Evolutionary conservation across 2,329 filamentous ascomycete genomes (phyloP).

Genomic region (Amylocarpus encephaloides): DNA sequence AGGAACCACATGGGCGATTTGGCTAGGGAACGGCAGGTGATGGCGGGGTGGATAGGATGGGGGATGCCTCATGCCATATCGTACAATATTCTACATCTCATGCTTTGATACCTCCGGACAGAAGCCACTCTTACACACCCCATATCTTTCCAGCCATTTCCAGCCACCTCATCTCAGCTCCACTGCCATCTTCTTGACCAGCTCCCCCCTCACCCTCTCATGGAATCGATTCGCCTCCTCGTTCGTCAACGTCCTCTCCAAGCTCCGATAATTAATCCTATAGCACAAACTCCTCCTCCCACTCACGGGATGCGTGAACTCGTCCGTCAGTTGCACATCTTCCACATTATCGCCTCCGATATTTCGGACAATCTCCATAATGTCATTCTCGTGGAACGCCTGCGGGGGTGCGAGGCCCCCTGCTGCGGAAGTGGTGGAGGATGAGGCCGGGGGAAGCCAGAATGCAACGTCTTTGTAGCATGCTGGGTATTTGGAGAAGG

Average conservation of each 20-base stretch:
- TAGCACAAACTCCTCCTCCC: conserved; percentile 82
- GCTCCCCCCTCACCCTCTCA: conserved; percentile 52
- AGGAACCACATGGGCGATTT: no score
- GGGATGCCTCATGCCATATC: no score
- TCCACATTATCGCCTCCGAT: conserved; percentile 80
- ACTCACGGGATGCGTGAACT: conserved; percentile 84
- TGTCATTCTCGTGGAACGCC: conserved; percentile 85
- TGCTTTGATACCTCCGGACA: background rate
- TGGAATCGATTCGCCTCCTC: conserved; percentile 74
- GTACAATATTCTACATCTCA: background rate
- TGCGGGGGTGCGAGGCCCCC: conserved; percentile 36
- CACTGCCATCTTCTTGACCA: conserved; percentile 69
- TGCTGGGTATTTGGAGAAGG: conserved; percentile 86
- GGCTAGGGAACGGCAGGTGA: no score
- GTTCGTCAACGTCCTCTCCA: conserved; percentile 85
- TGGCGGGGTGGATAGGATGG: no score
- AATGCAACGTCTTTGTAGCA: conserved; percentile 93
- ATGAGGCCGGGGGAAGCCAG: conserved; percentile 63
- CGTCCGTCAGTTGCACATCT: conserved; percentile 77
- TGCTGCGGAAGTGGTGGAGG: conserved; percentile 43
- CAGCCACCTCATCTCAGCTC: conserved; percentile 67
- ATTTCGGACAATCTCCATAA: conserved; percentile 90
- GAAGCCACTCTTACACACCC: background rate
- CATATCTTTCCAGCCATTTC: background rate
- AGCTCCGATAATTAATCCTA: conserved; percentile 84